Percentiles rank a stretch among this genome's conserved stretches.
Conservation (phyloP, 768 basidiomycete species). For the Russula earlei region DNA sequence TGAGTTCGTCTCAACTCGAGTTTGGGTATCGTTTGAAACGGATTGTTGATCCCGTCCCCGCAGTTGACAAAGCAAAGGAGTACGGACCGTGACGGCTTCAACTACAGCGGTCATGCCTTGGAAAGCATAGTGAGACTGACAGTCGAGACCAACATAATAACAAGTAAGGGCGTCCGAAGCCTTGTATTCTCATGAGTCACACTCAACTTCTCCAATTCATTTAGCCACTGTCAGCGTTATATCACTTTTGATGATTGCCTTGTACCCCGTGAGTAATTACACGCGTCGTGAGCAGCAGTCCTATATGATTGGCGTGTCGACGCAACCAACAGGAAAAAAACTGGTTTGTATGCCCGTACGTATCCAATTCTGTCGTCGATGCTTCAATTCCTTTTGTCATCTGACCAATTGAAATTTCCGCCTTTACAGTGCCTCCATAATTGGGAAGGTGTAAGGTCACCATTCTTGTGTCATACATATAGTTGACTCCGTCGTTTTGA, state of each 20-base stretch:
- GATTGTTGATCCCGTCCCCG: no score
- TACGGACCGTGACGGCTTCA: background rate
- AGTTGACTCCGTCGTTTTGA: no score
- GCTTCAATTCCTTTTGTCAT: background rate
- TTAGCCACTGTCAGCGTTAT: background rate
- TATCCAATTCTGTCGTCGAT: no score
- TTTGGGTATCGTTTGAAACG: no score
- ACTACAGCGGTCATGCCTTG: slow-evolving; percentile 2
- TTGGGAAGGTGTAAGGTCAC: no score
- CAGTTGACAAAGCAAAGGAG: background rate
- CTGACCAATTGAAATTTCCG: no score
- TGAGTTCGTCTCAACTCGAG: no score
- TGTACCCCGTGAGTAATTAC: background rate
- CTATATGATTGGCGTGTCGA: background rate
- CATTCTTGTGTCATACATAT: no score
- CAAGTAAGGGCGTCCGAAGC: background rate
- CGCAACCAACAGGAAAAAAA: background rate
- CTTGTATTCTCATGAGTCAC: no score
- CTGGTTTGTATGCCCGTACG: slow-evolving; percentile 10
- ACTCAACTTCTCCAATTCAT: background rate
- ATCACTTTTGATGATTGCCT: background rate
- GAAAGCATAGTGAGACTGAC: slow-evolving; percentile 20
- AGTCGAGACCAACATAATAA: slow-evolving; percentile 22
- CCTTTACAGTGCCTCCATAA: no score
- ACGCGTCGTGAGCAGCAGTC: no score